These are phyloP conservation scores for Apiospora phragmitis DNA, from an alignment of 2,329 filamentous ascomycete species.

Conservation along the genomic window DNA sequence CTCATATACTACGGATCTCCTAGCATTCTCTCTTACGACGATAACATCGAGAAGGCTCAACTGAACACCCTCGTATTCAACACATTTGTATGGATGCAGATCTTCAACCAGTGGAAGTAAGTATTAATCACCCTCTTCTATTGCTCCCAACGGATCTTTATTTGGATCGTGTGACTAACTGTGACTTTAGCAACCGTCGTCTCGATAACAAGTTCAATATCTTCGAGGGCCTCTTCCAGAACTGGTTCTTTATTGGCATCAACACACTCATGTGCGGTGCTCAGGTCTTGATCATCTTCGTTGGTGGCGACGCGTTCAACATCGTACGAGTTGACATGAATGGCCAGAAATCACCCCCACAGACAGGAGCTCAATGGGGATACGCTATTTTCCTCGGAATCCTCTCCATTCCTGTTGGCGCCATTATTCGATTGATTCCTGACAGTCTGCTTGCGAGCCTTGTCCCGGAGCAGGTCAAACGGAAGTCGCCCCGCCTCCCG, in stretches of 20 bases:
- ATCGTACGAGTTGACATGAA: slow-evolving; percentile 49
- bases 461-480: slow-evolving; percentile 55
- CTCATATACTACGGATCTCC: slow-evolving; percentile 76
- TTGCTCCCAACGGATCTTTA: neutral
- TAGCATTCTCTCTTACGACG: slow-evolving; percentile 53
- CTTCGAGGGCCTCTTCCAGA: slow-evolving; percentile 81
- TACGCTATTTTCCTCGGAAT: slow-evolving; percentile 82
- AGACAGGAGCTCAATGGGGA: slow-evolving; percentile 80
- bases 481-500: slow-evolving; percentile 46
- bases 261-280: slow-evolving; percentile 85
- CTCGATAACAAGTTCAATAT: slow-evolving; percentile 96
- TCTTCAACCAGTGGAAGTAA: slow-evolving; percentile 97
- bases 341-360: slow-evolving; percentile 32
- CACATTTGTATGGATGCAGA: slow-evolving; percentile 99
- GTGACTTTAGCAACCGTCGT: slow-evolving; percentile 69
- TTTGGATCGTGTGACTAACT: slow-evolving; percentile 22
- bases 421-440: slow-evolving; percentile 79
- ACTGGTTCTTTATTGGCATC: slow-evolving; percentile 88
- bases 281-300: slow-evolving; percentile 85
- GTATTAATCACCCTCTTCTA: slow-evolving; percentile 33
- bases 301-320: slow-evolving; percentile 79
- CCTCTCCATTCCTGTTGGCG: slow-evolving; percentile 81
- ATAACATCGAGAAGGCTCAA: slow-evolving; percentile 41
- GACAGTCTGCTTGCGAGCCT: slow-evolving; percentile 63
- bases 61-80: slow-evolving; percentile 90